Evolutionary conservation across 1,284 basidiomycete genomes (phyloP), one percentile per base, ranked within the genome.

Genomic region (Marasmius tenuissimus): DNA sequence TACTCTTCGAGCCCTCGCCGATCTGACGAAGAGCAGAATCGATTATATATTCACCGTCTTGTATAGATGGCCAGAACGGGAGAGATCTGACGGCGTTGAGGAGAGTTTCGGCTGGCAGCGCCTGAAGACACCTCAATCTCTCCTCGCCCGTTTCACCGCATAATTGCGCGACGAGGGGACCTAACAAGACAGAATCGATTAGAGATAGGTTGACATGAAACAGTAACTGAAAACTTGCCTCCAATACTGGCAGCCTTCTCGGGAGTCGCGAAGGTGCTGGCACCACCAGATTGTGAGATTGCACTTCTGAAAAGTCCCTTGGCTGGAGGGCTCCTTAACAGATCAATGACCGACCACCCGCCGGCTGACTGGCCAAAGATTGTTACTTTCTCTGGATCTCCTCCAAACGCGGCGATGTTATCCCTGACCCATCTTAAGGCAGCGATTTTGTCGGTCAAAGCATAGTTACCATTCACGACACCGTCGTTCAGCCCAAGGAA

Each of bases 401-500:
- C 66, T 37, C 67, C 65, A 57, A 72, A 69, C 10, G 66, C 64
- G n/a, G 58, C 61, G 11, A 75, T 72, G 47, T 75, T 68, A 16
- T 72, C 67, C 56, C 71, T 68, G 4, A 75, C 71, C 75, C 72
- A 73, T 34, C 76, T 71, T 72, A 78, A 76, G 33, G 76, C 75
- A 8, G 71, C 66, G 51, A 77, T 69, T 58, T 78, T 75, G 65
- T 81, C 79, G 0, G 76, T 75, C 9, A 79, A 66, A 7, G 75
- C 78, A 58, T 75, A 79, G 67, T 81, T 81, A 10, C 78, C 78
- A 57, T 76, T 77, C 42, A 75, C 74, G 61, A 69, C 65, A 6
- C 73, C 73, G 54, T 78, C 75, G 45, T 69, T 66, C 39, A 78
- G 68, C 6, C 75, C 74, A 48, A 80, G 74, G 68, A 78, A 81